Conservation (phyloP, 331 rosid genomes). For the Acacia concinna region DNA sequence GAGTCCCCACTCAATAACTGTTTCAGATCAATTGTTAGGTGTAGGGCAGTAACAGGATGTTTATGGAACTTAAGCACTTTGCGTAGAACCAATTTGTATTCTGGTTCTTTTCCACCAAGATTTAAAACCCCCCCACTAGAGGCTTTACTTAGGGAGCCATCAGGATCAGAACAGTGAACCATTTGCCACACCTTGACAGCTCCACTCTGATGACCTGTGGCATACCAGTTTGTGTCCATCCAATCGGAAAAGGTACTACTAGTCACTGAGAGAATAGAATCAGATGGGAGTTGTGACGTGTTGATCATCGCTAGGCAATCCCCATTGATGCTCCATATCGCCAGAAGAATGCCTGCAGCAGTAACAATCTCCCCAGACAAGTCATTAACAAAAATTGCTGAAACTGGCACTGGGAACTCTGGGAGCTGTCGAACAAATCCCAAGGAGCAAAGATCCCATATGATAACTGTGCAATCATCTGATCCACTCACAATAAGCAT, state of each 20-base stretch:
- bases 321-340: slow-evolving; percentile 95
- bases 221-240: slow-evolving; percentile 92
- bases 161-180: slow-evolving; percentile 73
- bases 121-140: slow-evolving; percentile 56
- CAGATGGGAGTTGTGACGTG: slow-evolving; percentile 96
- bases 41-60: slow-evolving; percentile 88
- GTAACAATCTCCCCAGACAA: slow-evolving; percentile 94
- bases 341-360: slow-evolving; percentile 92
- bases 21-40: slow-evolving; percentile 75
- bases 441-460: slow-evolving; percentile 98
- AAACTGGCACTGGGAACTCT: slow-evolving; percentile 82
- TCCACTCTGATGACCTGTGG: slow-evolving; percentile 99
- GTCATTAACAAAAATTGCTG: slow-evolving; percentile 90
- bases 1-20: slow-evolving; percentile 94
- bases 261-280: slow-evolving; percentile 85
- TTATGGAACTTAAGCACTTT: slow-evolving; percentile 86
- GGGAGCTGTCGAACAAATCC: slow-evolving; percentile 93
- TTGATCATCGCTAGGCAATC: slow-evolving; percentile 93
- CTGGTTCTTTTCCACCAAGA: slow-evolving; percentile 62
- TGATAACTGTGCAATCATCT: slow-evolving; percentile 87
- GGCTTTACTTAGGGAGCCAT: slow-evolving; percentile 60
- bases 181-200: slow-evolving; percentile 97
- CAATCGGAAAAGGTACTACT: slow-evolving; percentile 88
- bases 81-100: slow-evolving; percentile 77
- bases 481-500: slow-evolving; percentile 98